phyloP scores from a whole-genome alignment of 129 eudicot species.

The Escallonia herrerae region DNA sequence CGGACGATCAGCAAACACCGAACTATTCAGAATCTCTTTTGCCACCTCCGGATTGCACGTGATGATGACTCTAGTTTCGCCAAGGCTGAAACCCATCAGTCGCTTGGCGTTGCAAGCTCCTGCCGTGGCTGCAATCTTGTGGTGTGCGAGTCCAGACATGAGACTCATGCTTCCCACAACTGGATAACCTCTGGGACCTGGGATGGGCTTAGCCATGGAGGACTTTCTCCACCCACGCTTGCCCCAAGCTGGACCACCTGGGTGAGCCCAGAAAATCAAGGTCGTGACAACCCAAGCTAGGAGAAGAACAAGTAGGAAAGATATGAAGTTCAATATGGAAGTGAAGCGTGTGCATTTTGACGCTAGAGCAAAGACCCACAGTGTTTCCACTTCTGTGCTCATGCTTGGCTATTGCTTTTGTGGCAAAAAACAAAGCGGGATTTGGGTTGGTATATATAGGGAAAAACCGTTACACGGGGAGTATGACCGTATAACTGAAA shows the following conservation, averaged over 20 bases:
- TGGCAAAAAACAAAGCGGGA: neutral
- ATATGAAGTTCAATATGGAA: conserved; percentile 24
- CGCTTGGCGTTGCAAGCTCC: conserved; percentile 37
- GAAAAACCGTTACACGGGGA: conserved; percentile 3
- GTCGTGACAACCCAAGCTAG: conserved; percentile 22
- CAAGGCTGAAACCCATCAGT: conserved; percentile 78
- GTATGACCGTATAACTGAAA: conserved; percentile 11
- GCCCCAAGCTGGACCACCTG: conserved; percentile 79
- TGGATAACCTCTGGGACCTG: conserved; percentile 72
- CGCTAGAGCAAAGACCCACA: conserved; percentile 63
- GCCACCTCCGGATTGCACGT: conserved; percentile 78
- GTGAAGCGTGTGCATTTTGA: conserved; percentile 42
- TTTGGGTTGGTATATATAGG: conserved; percentile 29
- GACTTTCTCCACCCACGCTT: conserved; percentile 16
- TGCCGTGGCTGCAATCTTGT: conserved; percentile 61
- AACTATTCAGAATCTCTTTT: conserved; percentile 53
- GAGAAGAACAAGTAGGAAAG: conserved; percentile 11
- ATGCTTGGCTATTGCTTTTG: conserved; percentile 22
- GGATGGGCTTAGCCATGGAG: conserved; percentile 24
- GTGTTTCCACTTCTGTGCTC: conserved; percentile 42
- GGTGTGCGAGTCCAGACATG: conserved; percentile 88
- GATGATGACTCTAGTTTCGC: conserved; percentile 65
- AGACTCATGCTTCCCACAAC: conserved; percentile 73
- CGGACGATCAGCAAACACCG: conserved; percentile 77
- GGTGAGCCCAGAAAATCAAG: conserved; percentile 42